Percentiles rank a stretch among this genome's conserved stretches.
phyloP scores from a whole-genome alignment of 108 stramenopile species.

The Fistulifera pelliculosa region DNA sequence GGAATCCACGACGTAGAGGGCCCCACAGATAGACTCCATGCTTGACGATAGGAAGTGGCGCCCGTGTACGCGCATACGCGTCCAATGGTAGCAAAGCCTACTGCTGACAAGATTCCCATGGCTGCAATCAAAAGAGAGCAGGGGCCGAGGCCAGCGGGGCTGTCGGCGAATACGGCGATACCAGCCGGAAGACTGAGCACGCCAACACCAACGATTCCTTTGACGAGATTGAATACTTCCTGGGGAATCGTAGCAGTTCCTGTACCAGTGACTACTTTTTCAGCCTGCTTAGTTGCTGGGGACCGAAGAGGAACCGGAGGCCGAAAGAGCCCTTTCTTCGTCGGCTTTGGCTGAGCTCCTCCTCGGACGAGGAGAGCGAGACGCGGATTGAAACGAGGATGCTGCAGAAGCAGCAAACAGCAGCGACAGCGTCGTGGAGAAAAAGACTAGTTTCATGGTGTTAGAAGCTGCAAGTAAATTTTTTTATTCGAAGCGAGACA shows the following conservation, averaged over 20 bases:
- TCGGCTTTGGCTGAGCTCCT: neutral
- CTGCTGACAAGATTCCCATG: conserved; percentile 63
- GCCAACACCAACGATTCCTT: conserved; percentile 83
- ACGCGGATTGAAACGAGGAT: conserved; percentile 6
- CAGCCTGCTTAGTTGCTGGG: neutral
- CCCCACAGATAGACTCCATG: conserved; percentile 83
- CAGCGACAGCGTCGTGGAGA: too few relatives aligned
- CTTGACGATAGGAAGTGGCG: conserved; percentile 72
- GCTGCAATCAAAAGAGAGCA: conserved; percentile 41
- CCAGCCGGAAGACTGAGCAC: conserved; percentile 81
- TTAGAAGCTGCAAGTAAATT: too few relatives aligned
- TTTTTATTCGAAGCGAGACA: too few relatives aligned
- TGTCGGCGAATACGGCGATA: conserved; percentile 82
- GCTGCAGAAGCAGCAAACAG: neutral
- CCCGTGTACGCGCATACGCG: conserved; percentile 72
- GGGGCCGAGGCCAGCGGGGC: conserved; percentile 74
- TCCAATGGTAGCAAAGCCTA: conserved; percentile 81
- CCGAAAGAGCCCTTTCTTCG: neutral
- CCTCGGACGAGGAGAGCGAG: neutral
- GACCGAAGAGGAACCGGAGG: neutral
- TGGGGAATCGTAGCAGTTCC: neutral
- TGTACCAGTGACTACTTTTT: neutral
- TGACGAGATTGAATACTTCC: conserved; percentile 57
- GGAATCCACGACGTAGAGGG: conserved; percentile 75
- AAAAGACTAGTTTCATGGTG: too few relatives aligned